Evolutionary conservation across 2,329 filamentous ascomycete species (phyloP).

Genomic region (Cladophialophora psammophila): DNA sequence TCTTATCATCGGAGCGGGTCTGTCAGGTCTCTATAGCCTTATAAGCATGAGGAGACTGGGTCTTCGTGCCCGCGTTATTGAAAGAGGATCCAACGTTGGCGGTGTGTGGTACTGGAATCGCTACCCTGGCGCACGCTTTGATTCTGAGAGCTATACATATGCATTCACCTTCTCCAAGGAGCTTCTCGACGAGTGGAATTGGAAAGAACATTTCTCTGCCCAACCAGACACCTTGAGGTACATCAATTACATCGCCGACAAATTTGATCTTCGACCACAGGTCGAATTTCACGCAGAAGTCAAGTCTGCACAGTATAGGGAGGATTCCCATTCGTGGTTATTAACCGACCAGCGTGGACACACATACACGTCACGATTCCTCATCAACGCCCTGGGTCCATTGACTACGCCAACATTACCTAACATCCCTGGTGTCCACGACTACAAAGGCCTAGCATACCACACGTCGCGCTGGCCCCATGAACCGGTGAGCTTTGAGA

Average conservation of each 20-base stretch:
- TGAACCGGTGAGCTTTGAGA: conserved; percentile 29
- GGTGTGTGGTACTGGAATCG: conserved; percentile 61
- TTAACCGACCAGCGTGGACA: conserved; percentile 22
- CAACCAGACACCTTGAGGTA: conserved; percentile 51
- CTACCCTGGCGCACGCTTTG: conserved; percentile 63
- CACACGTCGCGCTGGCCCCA: conserved; percentile 43
- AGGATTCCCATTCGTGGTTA: conserved; percentile 27
- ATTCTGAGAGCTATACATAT: conserved; percentile 62
- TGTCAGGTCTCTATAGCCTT: conserved; percentile 37
- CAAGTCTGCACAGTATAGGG: conserved; percentile 24
- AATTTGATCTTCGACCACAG: conserved; percentile 49
- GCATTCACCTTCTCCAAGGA: conserved; percentile 58
- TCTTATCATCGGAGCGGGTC: conserved; percentile 37
- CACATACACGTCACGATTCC: conserved; percentile 26
- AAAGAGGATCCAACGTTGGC: conserved; percentile 46
- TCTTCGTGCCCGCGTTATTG: conserved; percentile 46
- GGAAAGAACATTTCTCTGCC: conserved; percentile 52
- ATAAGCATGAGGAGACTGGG: conserved; percentile 44
- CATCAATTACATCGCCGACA: conserved; percentile 50
- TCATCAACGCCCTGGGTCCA: conserved; percentile 31
- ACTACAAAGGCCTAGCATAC: conserved; percentile 39
- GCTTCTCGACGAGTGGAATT: conserved; percentile 51
- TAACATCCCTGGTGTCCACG: conserved; percentile 39
- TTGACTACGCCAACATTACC: conserved; percentile 39
- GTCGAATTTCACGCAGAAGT: conserved; percentile 44